Conservation (phyloP, 2,329 filamentous ascomycete genomes). For the Fusarium sacchari region DNA sequence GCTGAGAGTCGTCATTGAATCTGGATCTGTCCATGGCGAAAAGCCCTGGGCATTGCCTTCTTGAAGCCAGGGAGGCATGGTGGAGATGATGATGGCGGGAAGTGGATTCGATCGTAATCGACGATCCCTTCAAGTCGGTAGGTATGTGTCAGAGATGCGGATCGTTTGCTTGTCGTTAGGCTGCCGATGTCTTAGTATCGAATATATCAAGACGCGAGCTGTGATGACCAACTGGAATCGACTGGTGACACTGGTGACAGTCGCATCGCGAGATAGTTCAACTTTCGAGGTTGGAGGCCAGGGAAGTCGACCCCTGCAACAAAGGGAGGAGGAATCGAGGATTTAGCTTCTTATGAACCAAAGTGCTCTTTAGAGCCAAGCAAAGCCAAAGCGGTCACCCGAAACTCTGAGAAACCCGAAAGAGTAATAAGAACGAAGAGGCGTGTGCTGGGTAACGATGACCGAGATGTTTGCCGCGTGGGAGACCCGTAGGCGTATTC, state of each 20-base stretch:
- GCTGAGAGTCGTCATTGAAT: neutral
- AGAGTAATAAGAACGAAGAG: neutral
- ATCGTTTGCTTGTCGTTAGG: slow-evolving; percentile 7
- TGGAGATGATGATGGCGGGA: slow-evolving; percentile 8
- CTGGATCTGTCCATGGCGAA: slow-evolving; percentile 21
- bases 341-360: slow-evolving; percentile 8
- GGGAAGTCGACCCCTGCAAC: neutral
- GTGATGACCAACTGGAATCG: slow-evolving; percentile 2
- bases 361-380: slow-evolving; percentile 6
- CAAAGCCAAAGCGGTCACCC: neutral
- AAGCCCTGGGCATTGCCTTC: neutral
- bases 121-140: slow-evolving; percentile 1
- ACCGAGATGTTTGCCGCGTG: neutral
- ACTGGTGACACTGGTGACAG: slow-evolving; percentile 9
- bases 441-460: neutral
- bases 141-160: slow-evolving; percentile 3
- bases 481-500: neutral
- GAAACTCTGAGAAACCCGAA: neutral
- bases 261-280: slow-evolving; percentile 12
- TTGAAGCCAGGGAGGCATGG: slow-evolving; percentile 36
- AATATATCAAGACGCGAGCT: slow-evolving; percentile 2
- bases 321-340: slow-evolving; percentile 12
- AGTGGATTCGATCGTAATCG: neutral
- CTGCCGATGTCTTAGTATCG: slow-evolving; percentile 11
- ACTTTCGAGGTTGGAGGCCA: neutral